A percentile compares a stretch with the other conserved stretches of the same genome.
Evolutionary conservation across 192 early-diverging fungal species (phyloP).

Genomic region (Backusella parvicylindrica): DNA sequence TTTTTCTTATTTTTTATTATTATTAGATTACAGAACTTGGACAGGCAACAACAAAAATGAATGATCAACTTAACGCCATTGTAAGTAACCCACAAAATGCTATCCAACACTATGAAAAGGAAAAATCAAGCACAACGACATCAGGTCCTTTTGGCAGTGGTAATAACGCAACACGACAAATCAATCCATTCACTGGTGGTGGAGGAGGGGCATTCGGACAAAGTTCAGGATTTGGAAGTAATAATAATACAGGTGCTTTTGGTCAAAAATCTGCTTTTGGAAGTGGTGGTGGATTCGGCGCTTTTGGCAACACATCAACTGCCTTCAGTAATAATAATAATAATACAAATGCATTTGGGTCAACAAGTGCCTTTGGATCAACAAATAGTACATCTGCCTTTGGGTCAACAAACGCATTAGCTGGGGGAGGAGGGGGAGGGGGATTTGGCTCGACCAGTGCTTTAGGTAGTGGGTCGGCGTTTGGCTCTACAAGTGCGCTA

Average conservation of each 20-base stretch:
- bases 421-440: no score
- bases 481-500: slow-evolving; percentile 13
- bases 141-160: slow-evolving; percentile 23
- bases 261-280: no score
- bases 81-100: slow-evolving; percentile 31
- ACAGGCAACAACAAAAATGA: slow-evolving; percentile 30
- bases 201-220: slow-evolving; percentile 12
- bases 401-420: slow-evolving; percentile 4
- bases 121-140: slow-evolving; percentile 10
- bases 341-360: no score
- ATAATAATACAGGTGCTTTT: not conserved
- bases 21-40: slow-evolving; percentile 35
- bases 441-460: slow-evolving; percentile 12
- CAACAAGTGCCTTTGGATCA: no score
- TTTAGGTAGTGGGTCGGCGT: slow-evolving; percentile 14
- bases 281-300: no score
- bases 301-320: no score
- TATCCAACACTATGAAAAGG: slow-evolving; percentile 34
- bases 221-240: not conserved
- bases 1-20: slow-evolving; percentile 20
- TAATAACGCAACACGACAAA: not conserved
- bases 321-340: no score
- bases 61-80: slow-evolving; percentile 38
- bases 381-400: not conserved
- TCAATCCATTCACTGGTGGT: slow-evolving; percentile 32